Percentiles rank a stretch among this genome's conserved stretches.
Evolutionary conservation across 208 protist genomes (phyloP).

Genomic region (Trypanosoma mega): DNA sequence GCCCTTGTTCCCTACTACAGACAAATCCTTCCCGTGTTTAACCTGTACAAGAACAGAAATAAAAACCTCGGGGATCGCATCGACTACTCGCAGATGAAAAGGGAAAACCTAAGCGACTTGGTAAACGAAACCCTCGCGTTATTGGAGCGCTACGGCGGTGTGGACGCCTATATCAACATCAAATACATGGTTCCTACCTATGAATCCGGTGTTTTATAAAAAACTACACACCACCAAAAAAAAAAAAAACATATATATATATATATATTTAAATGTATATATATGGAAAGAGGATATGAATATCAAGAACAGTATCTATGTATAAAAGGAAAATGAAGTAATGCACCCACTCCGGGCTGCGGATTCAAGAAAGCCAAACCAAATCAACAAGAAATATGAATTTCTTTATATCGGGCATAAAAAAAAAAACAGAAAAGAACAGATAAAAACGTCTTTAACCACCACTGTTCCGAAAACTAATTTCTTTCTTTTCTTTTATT

Average conservation of each 20-base stretch:
- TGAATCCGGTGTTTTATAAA: slow-evolving; percentile 78
- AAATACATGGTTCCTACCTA: slow-evolving; percentile 96
- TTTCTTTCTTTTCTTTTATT: no score
- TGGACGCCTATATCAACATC: slow-evolving; percentile 95
- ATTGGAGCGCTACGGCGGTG: slow-evolving; percentile 89
- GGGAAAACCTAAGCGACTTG: slow-evolving; percentile 93
- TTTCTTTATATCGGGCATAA: no score
- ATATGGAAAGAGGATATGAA: no score
- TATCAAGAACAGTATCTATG: no score
- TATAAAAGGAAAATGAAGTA: no score
- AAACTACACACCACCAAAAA: not conserved
- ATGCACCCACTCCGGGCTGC: no score
- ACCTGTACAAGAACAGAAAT: slow-evolving; percentile 96
- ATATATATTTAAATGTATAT: not conserved
- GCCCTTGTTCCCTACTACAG: slow-evolving; percentile 98
- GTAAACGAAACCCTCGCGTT: slow-evolving; percentile 98
- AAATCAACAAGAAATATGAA: no score
- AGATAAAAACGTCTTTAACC: no score
- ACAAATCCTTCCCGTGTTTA: slow-evolving; percentile 98
- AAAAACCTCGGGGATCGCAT: slow-evolving; percentile 93
- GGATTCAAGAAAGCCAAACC: no score
- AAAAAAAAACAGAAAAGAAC: no score
- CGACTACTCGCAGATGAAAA: slow-evolving; percentile 95
- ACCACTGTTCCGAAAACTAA: no score
- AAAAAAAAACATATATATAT: not conserved